Evolutionary conservation across 257 asterid genomes (phyloP).

Genomic region (Pogostemon cablin): DNA sequence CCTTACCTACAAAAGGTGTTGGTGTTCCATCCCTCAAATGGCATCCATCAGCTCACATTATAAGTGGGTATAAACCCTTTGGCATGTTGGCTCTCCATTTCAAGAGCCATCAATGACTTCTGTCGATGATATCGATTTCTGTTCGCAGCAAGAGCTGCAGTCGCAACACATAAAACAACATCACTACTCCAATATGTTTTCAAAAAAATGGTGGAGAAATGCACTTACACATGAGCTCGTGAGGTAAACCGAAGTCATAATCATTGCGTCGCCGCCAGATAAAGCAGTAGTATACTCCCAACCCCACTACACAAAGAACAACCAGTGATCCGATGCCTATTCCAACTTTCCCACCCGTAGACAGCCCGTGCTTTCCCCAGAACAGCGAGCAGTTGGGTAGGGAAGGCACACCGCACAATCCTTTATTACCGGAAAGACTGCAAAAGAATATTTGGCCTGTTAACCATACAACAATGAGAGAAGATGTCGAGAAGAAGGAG

Average conservation of each 20-base stretch:
- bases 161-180: not conserved
- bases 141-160: conserved; percentile 82
- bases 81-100: conserved; percentile 99
- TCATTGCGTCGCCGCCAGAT: conserved; percentile 65
- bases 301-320: conserved; percentile 40
- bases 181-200: too few relatives aligned
- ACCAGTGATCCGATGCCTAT: conserved; percentile 61
- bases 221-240: conserved; percentile 73
- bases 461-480: not conserved
- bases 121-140: conserved; percentile 86
- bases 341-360: conserved; percentile 78
- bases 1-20: conserved; percentile 32
- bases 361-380: conserved; percentile 89
- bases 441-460: conserved; percentile 25
- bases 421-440: conserved; percentile 85
- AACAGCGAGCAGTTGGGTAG: conserved; percentile 73
- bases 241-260: conserved; percentile 85
- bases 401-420: conserved; percentile 87
- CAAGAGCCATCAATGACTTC: conserved; percentile 82
- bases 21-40: conserved; percentile 17
- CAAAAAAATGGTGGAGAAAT: not conserved
- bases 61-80: conserved; percentile 88
- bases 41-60: conserved; percentile 50
- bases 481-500: not conserved
- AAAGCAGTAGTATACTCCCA: conserved; percentile 49